Evolutionary conservation across 2,329 filamentous ascomycete species (phyloP), one percentile per base, ranked within the genome.

Genomic region (Pyricularia sp.): DNA sequence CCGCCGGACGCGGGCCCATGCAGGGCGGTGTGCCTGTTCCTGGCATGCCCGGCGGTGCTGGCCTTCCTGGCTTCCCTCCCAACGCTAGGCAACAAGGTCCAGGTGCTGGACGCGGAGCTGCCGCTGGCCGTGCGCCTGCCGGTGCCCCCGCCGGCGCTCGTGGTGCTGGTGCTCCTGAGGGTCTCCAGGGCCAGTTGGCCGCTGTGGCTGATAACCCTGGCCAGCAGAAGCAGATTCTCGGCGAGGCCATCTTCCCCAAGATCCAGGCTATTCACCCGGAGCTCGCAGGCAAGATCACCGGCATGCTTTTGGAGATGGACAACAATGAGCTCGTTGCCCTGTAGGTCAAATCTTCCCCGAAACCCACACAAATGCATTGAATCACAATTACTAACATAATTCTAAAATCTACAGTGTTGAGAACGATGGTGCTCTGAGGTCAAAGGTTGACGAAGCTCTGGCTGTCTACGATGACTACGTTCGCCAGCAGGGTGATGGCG

Each of bases 271-370:
- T 97, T 82, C 95, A 99, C 85, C 92, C 93, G 70, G 94, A 97
- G 76, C 86, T 99, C 77, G 95, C 95, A 72, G 95, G 95, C 79
- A 99, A 99, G 90, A 98, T 99, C 81, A 99, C 95, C 71, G 95
- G 95, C 83, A 99, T 99, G 95, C 91, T 99, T 76, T 83, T 99
- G 76, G 95, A 99, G 88, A 99, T 99, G 95, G 95, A 98, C 77
- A 98, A 98, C 82, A 80, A 86, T 69, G 95, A 99, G 85, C 85
- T 99, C 75, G 87, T 99, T 78, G 92, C 92, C 82, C 88, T 99
- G 92, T 97, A 90, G 92, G 94, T 92, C 72, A 6, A n/a, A 23
- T 42, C 4, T 20, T 61, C 36, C 2, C 1, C 50, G 50, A 31
- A 14, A 50, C 33, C 70, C 14, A 20, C 26, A 30, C 28, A 36